These are phyloP conservation scores for Truncatella angustata DNA, from an alignment of 2,329 filamentous ascomycete species.

Conservation along the genomic window DNA sequence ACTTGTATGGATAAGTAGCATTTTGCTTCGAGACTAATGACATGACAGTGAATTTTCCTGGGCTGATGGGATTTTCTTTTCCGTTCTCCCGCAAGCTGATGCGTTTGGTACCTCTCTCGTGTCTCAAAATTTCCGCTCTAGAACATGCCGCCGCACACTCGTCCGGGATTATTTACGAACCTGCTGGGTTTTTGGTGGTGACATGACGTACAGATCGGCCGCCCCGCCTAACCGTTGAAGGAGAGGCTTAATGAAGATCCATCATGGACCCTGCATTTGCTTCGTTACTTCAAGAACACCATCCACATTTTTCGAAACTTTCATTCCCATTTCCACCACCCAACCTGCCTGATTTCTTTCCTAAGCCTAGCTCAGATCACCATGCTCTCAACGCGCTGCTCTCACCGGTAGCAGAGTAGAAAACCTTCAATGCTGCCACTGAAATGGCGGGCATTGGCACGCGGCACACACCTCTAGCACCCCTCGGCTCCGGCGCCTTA, in stretches of 20 bases:
- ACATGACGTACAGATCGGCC: constrained; percentile 6
- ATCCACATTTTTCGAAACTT: neutral
- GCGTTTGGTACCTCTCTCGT: too few relatives aligned
- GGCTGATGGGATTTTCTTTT: neutral
- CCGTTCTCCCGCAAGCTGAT: too few relatives aligned
- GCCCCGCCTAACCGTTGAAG: neutral
- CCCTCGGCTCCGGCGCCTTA: neutral
- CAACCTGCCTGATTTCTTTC: neutral
- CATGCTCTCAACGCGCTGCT: neutral
- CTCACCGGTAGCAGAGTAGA: neutral
- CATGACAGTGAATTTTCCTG: neutral
- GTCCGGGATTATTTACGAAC: constrained; percentile 5
- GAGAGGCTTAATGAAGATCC: neutral
- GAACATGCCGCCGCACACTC: neutral
- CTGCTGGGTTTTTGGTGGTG: neutral
- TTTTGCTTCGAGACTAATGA: neutral
- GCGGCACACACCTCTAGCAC: constrained; percentile 1
- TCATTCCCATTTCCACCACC: too few relatives aligned
- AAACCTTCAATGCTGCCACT: neutral
- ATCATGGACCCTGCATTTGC: constrained; percentile 5
- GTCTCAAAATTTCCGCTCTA: neutral
- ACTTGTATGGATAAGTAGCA: constrained; percentile 10
- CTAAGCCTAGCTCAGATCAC: neutral
- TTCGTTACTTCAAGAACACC: neutral
- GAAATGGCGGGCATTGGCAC: constrained; percentile 1